Evolutionary conservation across 1,284 basidiomycete species (phyloP).

Genomic region (Dichomitus squalens): DNA sequence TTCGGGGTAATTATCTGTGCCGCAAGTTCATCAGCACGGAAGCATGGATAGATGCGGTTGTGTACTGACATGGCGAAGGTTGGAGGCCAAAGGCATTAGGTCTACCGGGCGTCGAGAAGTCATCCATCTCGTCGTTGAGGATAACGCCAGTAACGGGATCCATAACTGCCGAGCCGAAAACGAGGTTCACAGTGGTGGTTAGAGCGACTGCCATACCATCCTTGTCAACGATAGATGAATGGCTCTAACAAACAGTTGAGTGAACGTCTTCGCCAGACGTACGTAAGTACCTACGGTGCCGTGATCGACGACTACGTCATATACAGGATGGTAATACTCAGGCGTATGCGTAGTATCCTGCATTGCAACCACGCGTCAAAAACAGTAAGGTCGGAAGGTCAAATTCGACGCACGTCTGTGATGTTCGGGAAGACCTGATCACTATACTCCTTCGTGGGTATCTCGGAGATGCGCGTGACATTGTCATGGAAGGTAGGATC

Average conservation of each 20-base stretch:
- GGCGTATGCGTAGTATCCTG: slow-evolving; percentile 80
- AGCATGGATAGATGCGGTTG: background rate
- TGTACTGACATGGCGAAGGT: slow-evolving; percentile 78
- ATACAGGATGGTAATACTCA: slow-evolving; percentile 84
- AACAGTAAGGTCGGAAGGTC: background rate
- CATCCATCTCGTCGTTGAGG: slow-evolving; percentile 93
- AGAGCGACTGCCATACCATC: slow-evolving; percentile 85
- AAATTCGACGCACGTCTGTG: slow-evolving; percentile 66
- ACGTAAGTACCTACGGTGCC: slow-evolving; percentile 69
- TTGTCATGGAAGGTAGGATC: slow-evolving; percentile 73
- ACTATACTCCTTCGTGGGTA: slow-evolving; percentile 75
- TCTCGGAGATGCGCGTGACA: slow-evolving; percentile 58
- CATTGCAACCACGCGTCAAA: background rate
- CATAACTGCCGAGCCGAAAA: slow-evolving; percentile 88
- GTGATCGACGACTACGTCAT: slow-evolving; percentile 78
- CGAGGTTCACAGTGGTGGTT: slow-evolving; percentile 85
- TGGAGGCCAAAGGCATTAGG: slow-evolving; percentile 85
- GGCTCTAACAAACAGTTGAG: slow-evolving; percentile 55
- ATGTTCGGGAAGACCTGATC: slow-evolving; percentile 64
- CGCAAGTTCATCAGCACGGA: background rate
- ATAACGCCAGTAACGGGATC: slow-evolving; percentile 87
- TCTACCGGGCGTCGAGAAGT: slow-evolving; percentile 82
- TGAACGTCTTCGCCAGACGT: background rate
- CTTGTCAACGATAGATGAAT: slow-evolving; percentile 79
- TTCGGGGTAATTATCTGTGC: slow-evolving; percentile 82